phyloP scores from a whole-genome alignment of 768 basidiomycete genomes.

The Auricularia auricula-judae region DNA sequence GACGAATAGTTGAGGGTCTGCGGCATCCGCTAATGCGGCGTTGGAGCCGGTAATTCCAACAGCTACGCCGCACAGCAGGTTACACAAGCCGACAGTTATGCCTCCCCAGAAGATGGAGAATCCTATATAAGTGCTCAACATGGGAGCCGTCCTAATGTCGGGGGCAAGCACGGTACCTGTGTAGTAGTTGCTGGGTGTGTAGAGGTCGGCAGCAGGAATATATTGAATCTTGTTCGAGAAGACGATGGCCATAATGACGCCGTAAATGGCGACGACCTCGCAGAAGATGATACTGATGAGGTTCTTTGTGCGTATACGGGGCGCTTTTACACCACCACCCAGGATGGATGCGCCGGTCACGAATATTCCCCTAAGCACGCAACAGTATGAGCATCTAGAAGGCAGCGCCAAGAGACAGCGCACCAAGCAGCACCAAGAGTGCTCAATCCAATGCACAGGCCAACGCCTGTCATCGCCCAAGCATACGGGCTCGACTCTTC shows the following conservation, averaged over 20 bases:
- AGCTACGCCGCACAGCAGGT: conserved; percentile 86
- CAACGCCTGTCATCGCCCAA: conserved; percentile 86
- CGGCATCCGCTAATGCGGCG: conserved; percentile 89
- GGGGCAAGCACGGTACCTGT: conserved; percentile 43
- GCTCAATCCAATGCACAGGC: conserved; percentile 85
- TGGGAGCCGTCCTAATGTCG: neutral
- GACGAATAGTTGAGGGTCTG: conserved; percentile 89
- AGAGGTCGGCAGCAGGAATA: conserved; percentile 56
- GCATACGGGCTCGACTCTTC: conserved; percentile 90
- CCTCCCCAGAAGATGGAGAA: conserved; percentile 97
- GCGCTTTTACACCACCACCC: conserved; percentile 88
- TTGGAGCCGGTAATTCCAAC: conserved; percentile 95
- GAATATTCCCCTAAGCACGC: conserved; percentile 78
- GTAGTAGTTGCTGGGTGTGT: conserved; percentile 84
- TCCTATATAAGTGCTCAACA: conserved; percentile 31
- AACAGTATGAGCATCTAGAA: neutral
- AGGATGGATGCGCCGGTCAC: conserved; percentile 94
- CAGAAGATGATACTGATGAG: conserved; percentile 87
- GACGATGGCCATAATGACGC: conserved; percentile 95
- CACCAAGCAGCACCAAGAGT: conserved; percentile 95
- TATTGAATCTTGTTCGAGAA: conserved; percentile 71
- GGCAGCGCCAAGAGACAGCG: neutral
- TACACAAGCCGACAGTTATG: conserved; percentile 86
- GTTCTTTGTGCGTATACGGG: conserved; percentile 94
- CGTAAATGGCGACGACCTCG: conserved; percentile 98